Conservation (phyloP, 768 basidiomycete species). For the Chalciporus chontae region DNA sequence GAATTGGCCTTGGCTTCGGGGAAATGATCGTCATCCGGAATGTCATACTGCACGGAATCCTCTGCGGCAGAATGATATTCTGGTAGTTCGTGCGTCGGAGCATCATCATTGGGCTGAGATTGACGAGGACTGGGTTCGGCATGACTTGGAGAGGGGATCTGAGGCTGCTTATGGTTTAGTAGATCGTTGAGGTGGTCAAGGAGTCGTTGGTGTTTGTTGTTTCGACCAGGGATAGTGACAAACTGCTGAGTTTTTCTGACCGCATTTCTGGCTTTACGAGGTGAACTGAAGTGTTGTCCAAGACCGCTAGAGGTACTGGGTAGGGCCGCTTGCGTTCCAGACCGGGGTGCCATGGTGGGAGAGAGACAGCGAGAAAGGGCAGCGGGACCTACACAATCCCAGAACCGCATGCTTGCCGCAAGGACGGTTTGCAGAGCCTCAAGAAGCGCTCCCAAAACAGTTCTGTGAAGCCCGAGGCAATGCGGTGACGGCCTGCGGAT, state of each 20-base stretch:
- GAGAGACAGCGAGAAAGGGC: too few species aligned
- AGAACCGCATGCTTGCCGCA: too few species aligned
- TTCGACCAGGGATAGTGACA: neutral
- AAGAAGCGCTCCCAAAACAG: too few species aligned
- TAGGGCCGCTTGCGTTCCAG: neutral
- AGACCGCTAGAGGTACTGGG: constrained; percentile 9
- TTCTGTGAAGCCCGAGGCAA: too few species aligned
- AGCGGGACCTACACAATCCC: too few species aligned
- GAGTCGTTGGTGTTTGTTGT: neutral
- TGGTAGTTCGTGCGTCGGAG: neutral
- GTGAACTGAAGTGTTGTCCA: constrained; percentile 15
- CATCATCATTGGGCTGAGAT: too few species aligned
- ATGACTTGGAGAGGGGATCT: too few species aligned
- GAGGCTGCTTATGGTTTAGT: neutral
- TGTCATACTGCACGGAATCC: neutral
- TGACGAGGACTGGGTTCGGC: too few species aligned
- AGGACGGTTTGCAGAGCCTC: too few species aligned
- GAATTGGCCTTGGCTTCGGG: too few species aligned
- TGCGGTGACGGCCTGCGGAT: too few species aligned
- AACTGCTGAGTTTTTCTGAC: constrained; percentile 1
- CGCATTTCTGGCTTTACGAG: constrained; percentile 10
- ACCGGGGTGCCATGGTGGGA: neutral
- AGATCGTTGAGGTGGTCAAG: neutral
- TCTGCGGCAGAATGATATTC: neutral
- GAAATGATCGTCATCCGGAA: neutral